A percentile compares a stretch with the other conserved stretches of the same genome.
Conservation (phyloP, 768 basidiomycete genomes). For the Tricholoma terreum region DNA sequence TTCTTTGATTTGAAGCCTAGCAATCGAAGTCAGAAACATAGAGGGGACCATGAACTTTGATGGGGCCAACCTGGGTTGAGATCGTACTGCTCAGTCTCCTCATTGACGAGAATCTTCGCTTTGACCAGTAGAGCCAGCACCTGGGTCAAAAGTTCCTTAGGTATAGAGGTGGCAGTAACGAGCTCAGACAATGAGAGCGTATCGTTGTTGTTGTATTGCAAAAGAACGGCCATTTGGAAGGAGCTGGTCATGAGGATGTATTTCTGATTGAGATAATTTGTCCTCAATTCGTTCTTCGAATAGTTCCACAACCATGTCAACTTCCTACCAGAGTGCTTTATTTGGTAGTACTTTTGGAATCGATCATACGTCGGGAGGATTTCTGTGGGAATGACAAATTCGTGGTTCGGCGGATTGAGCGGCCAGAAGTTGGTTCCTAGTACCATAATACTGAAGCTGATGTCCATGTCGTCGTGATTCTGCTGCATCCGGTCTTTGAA, state of each 20-base stretch:
- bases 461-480: conserved; percentile 80
- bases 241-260: conserved; percentile 95
- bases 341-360: conserved; percentile 91
- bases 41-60: neutral
- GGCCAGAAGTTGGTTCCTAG: conserved; percentile 98
- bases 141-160: conserved; percentile 76
- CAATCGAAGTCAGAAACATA: neutral
- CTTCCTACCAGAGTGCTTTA: conserved; percentile 91
- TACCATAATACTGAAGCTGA: conserved; percentile 92
- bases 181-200: conserved; percentile 79
- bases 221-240: conserved; percentile 91
- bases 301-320: conserved; percentile 99
- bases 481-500: conserved; percentile 93
- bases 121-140: conserved; percentile 73
- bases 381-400: conserved; percentile 87
- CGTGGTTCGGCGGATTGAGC: conserved; percentile 74
- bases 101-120: conserved; percentile 85
- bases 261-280: conserved; percentile 90
- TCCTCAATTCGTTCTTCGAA: conserved; percentile 93
- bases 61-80: conserved; percentile 64
- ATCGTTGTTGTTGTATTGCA: conserved; percentile 92
- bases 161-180: conserved; percentile 71
- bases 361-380: conserved; percentile 85
- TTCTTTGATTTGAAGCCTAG: conserved; percentile 90
- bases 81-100: conserved; percentile 88